Conservation (phyloP, 306 rosid species). For the Sicyos baderoa region DNA sequence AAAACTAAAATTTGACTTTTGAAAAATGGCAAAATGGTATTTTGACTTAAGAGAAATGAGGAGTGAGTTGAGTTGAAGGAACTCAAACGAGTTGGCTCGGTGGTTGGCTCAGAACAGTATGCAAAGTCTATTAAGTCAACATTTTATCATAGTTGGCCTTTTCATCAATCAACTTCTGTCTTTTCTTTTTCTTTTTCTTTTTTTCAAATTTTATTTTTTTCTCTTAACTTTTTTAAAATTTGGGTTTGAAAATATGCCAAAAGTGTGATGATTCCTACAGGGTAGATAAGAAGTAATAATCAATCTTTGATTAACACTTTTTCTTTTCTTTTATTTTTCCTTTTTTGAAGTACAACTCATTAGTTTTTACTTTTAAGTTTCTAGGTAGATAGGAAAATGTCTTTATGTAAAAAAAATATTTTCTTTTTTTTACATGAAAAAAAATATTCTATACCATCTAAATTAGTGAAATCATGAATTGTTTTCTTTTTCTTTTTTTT, state of each 20-base stretch:
- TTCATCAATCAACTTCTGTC: not conserved
- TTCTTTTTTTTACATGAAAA: not conserved
- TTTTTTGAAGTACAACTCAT: not conserved
- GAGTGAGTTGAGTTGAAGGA: not conserved
- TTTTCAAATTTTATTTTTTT: not conserved
- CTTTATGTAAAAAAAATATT: too few species aligned
- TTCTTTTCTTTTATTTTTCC: not conserved
- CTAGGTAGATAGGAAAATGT: too few species aligned
- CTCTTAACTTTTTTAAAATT: not conserved
- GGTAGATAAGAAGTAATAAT: conserved; percentile 10
- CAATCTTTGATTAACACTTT: not conserved
- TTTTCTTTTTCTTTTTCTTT: not conserved
- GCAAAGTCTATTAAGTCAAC: not conserved
- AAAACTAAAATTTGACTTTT: too few species aligned
- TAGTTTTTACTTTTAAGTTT: not conserved
- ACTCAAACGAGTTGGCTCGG: conserved; percentile 11
- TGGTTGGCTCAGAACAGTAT: not conserved
- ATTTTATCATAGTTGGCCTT: not conserved
- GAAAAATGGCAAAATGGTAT: too few species aligned
- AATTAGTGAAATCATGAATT: too few species aligned
- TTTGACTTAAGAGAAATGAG: not conserved
- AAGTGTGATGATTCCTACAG: not conserved
- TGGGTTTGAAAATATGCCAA: conserved; percentile 11
- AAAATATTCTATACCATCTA: too few species aligned
- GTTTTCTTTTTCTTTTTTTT: too few species aligned